Evolutionary conservation across 2,329 filamentous ascomycete genomes (phyloP).

Genomic region (Tothia fuscella): DNA sequence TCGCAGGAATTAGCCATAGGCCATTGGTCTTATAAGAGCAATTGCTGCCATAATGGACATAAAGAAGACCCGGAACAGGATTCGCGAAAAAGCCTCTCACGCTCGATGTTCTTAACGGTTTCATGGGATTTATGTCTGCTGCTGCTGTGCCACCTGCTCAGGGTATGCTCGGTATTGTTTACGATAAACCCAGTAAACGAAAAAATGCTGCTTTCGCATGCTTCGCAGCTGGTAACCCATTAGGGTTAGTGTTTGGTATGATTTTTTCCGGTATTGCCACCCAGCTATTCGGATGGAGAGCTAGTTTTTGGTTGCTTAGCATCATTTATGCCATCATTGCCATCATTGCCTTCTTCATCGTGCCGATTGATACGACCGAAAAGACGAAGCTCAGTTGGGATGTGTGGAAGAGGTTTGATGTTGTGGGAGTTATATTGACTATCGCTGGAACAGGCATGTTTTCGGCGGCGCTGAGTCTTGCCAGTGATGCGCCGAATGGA

Average conservation of each 20-base stretch:
- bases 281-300: slow-evolving; percentile 50
- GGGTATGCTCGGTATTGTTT: slow-evolving; percentile 51
- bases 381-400: slow-evolving; percentile 34
- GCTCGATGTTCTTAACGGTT: slow-evolving; percentile 50
- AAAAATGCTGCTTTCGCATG: slow-evolving; percentile 56
- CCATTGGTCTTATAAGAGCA: too few relatives aligned
- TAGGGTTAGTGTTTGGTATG: slow-evolving; percentile 45
- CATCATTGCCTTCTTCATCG: slow-evolving; percentile 46
- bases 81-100: slow-evolving; percentile 48
- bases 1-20: too few relatives aligned
- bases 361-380: slow-evolving; percentile 42
- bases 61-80: slow-evolving; percentile 45
- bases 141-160: slow-evolving; percentile 53
- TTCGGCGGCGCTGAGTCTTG: slow-evolving; percentile 46
- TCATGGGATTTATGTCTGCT: slow-evolving; percentile 53
- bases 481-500: slow-evolving; percentile 45
- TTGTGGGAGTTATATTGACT: slow-evolving; percentile 47
- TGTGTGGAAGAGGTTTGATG: slow-evolving; percentile 47
- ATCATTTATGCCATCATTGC: slow-evolving; percentile 53
- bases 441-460: slow-evolving; percentile 55
- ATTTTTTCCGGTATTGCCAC: slow-evolving; percentile 52
- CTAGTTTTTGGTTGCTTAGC: slow-evolving; percentile 48
- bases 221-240: slow-evolving; percentile 46
- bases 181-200: slow-evolving; percentile 46
- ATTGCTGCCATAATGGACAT: too few relatives aligned